A percentile compares a stretch with the other conserved stretches of the same genome.
phyloP scores from a whole-genome alignment of 192 early-diverging fungal species.

The Podochytrium sp. region DNA sequence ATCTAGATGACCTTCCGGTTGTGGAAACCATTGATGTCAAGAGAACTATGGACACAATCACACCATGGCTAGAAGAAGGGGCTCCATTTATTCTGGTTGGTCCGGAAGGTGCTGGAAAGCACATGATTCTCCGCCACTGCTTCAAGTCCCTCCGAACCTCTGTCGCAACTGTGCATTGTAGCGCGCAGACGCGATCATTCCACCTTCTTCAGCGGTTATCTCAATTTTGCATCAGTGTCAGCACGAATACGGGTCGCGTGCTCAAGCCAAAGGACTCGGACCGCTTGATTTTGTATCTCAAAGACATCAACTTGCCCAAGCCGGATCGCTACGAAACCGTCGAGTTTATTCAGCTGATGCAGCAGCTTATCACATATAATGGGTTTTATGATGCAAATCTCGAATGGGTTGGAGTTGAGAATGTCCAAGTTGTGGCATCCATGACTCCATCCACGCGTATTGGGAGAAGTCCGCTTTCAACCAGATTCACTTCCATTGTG shows the following conservation, averaged over 20 bases:
- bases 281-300: slow-evolving; percentile 58
- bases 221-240: slow-evolving; percentile 52
- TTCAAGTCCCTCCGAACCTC: slow-evolving; percentile 46
- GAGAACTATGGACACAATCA: slow-evolving; percentile 47
- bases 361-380: slow-evolving; percentile 61
- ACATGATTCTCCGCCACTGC: slow-evolving; percentile 57
- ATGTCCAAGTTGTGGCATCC: slow-evolving; percentile 61
- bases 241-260: slow-evolving; percentile 51
- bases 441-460: slow-evolving; percentile 59
- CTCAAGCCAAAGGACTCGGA: slow-evolving; percentile 61
- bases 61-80: slow-evolving; percentile 56
- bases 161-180: slow-evolving; percentile 60
- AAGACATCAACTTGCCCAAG: slow-evolving; percentile 63
- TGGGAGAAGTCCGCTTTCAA: slow-evolving; percentile 54
- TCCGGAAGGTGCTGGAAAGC: slow-evolving; percentile 61
- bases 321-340: slow-evolving; percentile 67
- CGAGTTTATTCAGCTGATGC: slow-evolving; percentile 60
- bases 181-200: slow-evolving; percentile 57
- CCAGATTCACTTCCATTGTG: slow-evolving; percentile 59
- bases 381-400: slow-evolving; percentile 58
- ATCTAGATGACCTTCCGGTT: slow-evolving; percentile 48
- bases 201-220: slow-evolving; percentile 57
- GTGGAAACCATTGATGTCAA: slow-evolving; percentile 56
- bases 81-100: slow-evolving; percentile 56
- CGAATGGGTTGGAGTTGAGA: slow-evolving; percentile 63